These are phyloP conservation scores for Ascochyta clinopodiicola DNA, from an alignment of 2,329 filamentous ascomycete genomes.

Conservation along the genomic window DNA sequence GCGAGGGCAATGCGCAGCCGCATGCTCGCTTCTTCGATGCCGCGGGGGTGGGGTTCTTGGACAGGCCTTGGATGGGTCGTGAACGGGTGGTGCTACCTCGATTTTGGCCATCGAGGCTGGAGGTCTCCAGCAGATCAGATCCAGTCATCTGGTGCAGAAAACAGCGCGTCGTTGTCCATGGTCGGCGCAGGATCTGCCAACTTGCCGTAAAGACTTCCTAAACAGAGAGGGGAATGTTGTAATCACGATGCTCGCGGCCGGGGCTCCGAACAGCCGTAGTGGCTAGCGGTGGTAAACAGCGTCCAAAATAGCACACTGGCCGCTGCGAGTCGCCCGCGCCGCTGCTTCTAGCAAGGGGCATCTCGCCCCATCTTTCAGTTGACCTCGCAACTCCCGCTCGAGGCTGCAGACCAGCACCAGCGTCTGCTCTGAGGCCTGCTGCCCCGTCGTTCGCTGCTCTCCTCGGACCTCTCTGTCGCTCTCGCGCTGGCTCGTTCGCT, in stretches of 20 bases:
- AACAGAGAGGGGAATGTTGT: background rate
- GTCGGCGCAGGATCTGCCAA: background rate
- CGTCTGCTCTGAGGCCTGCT: constrained; percentile 9
- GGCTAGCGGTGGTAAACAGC: constrained; percentile 3
- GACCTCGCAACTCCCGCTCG: constrained; percentile 17
- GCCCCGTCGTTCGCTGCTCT: constrained; percentile 10
- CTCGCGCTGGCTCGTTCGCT: constrained; percentile 4
- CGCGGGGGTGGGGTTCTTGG: constrained; percentile 1
- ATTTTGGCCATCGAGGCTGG: too few relatives aligned
- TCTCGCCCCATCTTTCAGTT: constrained; percentile 12
- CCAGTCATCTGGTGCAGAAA: too few relatives aligned
- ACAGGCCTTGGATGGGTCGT: background rate
- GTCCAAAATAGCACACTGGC: constrained; percentile 14
- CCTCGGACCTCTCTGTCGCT: background rate
- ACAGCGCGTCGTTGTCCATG: too few relatives aligned
- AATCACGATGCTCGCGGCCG: constrained; percentile 11
- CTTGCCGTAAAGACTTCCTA: too few relatives aligned
- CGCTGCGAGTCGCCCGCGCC: constrained; percentile 6
- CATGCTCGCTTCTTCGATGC: constrained; percentile 1
- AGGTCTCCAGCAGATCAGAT: too few relatives aligned
- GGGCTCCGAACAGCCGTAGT: constrained; percentile 5
- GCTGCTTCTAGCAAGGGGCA: constrained; percentile 13
- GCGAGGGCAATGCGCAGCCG: constrained; percentile 3
- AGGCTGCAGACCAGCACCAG: constrained; percentile 1
- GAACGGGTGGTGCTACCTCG: background rate